Base-by-base conservation (phyloP, 345 rosid species). In the Melaleuca quinquenervia region DNA sequence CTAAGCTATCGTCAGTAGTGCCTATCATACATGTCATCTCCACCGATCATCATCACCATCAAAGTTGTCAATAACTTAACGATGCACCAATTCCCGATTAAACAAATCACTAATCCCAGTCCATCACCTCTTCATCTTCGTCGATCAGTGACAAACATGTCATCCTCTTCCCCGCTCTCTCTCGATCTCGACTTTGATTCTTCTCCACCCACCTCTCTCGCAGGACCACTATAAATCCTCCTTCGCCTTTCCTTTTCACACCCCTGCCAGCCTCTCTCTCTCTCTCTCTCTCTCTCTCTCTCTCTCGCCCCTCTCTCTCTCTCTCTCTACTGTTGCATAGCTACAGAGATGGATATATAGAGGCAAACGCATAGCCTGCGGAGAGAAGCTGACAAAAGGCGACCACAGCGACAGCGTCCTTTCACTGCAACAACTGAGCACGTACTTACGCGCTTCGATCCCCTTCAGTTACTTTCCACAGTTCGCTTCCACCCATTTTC, bases 81-180 rank as follows among this genome's bases (percentile, higher is more conserved):
- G n/a, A n/a, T n/a, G 20, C 27, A 13, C 29, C 14, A 26, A 60
- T 32, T 50, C 27, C 82, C 82, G 29, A 84, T 70, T 45, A 84
- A 60, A 80, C 82, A 70, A 84, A 84, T 1, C 29, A n/a, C 56
- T 20, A 3, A 56, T 56, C 29, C 29, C 27, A 5, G 14, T 55
- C 62, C 70, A 58, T 58, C 70, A 32, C 12, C 32, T 56, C 62
- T 4, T 84, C 18, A 76, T 85, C 70, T 85, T 27, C 83, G 24
- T 85, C 83, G 24, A 76, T 85, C 83, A 85, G 36, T 78, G 86
- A 54, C 86, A 85, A 85, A 85, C 53, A 32, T 76, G 83, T 85
- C 76, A 76, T 62, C 80, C n/a, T 4, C 62, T 22, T 26, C 15
- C 50, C 20, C 52, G 8, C 45, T 22, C 52, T 41, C 44, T 24